These are phyloP conservation scores for Sclerotinia nivalis DNA, from an alignment of 2,329 filamentous ascomycete genomes.

Conservation along the genomic window DNA sequence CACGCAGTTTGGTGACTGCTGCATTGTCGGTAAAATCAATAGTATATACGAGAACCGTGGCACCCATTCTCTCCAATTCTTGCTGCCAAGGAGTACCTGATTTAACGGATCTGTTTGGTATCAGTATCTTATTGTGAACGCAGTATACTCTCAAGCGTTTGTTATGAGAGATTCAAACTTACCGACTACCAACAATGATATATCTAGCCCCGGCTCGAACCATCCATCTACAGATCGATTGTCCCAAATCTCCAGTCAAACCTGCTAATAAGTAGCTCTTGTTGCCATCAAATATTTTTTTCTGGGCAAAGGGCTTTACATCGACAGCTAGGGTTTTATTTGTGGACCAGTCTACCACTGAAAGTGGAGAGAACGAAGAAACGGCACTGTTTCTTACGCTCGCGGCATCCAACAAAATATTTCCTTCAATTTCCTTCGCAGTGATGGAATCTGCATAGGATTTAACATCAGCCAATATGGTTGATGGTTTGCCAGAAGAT, in stretches of 20 bases:
- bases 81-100: constrained; percentile 37
- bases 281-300: constrained; percentile 20
- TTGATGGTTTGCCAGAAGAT: background rate
- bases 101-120: constrained; percentile 40
- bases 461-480: background rate
- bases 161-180: background rate
- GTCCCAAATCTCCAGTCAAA: constrained; percentile 40
- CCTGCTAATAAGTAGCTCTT: constrained; percentile 43
- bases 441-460: background rate
- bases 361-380: constrained; percentile 5
- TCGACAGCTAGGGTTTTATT: constrained; percentile 14
- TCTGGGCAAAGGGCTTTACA: constrained; percentile 14
- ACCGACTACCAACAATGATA: constrained; percentile 18
- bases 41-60: constrained; percentile 24
- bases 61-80: constrained; percentile 25
- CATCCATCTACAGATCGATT: constrained; percentile 47
- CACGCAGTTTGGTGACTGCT: constrained; percentile 5
- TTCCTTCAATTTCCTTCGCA: background rate
- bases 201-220: constrained; percentile 42
- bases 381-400: background rate
- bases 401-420: background rate
- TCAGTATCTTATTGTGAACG: background rate
- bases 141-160: background rate
- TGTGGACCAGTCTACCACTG: constrained; percentile 24
- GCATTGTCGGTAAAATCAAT: constrained; percentile 28